Conservation (phyloP, 1,139 yeast genomes). For the Chernovozyma sophiae-reginae region DNA sequence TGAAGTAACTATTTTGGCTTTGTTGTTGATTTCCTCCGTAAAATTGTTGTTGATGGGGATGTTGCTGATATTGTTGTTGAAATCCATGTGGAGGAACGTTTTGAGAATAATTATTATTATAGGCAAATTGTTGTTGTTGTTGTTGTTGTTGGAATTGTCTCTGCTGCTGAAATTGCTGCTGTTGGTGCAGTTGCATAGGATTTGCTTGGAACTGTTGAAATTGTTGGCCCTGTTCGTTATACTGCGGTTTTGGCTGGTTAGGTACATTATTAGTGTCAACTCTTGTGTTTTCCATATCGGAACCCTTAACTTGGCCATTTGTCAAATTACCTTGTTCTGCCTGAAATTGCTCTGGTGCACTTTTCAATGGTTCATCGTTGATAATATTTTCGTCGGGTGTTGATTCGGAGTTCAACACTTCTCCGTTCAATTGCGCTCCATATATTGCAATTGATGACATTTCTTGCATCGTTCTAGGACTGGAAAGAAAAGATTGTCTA, state of each 20-base stretch:
- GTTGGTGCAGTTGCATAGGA: constrained; percentile 10
- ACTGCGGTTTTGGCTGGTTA: constrained; percentile 2
- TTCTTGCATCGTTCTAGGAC: constrained; percentile 20
- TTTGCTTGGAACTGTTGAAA: constrained; percentile 1
- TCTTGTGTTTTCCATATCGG: not conserved
- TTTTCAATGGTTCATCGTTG: not conserved
- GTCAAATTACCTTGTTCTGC: not conserved
- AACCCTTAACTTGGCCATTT: not conserved
- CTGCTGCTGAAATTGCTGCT: constrained; percentile 3
- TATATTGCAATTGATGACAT: constrained; percentile 43
- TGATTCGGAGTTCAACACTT: no score
- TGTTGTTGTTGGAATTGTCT: constrained; percentile 6
- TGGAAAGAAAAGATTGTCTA: constrained; percentile 6
- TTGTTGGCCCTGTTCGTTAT: constrained; percentile 6
- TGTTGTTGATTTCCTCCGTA: constrained; percentile 9
- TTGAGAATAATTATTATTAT: constrained; percentile 9
- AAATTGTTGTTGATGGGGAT: constrained; percentile 14
- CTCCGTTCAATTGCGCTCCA: constrained; percentile 32
- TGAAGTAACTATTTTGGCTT: constrained; percentile 12
- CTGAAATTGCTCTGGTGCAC: constrained; percentile 1
- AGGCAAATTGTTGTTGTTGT: constrained; percentile 5
- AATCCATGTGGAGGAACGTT: constrained; percentile 1
- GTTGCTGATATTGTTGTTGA: constrained; percentile 8
- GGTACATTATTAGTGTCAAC: constrained; percentile 3
- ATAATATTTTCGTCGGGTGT: no score